Conservation (phyloP, 2,329 filamentous ascomycete genomes). For the Ascochyta fabae region DNA sequence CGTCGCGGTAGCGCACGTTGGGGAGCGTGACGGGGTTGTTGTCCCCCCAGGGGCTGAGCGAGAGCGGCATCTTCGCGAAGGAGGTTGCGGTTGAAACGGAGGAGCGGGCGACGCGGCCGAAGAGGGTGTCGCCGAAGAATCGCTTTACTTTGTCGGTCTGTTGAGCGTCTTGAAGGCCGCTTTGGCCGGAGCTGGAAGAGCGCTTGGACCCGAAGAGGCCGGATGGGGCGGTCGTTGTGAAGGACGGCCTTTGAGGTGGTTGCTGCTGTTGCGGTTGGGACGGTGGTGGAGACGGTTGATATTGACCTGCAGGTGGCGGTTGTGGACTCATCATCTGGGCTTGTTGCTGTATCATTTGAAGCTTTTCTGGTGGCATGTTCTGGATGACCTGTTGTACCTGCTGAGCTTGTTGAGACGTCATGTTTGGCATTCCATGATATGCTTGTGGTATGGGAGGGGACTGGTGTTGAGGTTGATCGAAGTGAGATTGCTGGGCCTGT, state of each 20-base stretch:
- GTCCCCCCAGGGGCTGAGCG: constrained; percentile 48
- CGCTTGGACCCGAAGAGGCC: constrained; percentile 36
- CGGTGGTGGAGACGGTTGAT: constrained; percentile 1
- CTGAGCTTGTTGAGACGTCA: constrained; percentile 38
- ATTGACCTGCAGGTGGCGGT: constrained; percentile 19
- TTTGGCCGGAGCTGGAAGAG: constrained; percentile 24
- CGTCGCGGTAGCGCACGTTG: constrained; percentile 49
- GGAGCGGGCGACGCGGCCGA: constrained; percentile 45
- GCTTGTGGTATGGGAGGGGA: constrained; percentile 22
- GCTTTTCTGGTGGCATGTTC: constrained; percentile 41
- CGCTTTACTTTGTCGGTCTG: constrained; percentile 40
- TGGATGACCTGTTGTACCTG: constrained; percentile 41
- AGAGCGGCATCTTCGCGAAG: constrained; percentile 42
- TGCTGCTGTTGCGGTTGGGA: constrained; percentile 25
- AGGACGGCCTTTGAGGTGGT: constrained; percentile 27
- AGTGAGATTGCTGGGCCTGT: constrained; percentile 18
- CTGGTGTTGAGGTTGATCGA: constrained; percentile 21
- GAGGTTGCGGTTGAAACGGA: constrained; percentile 44
- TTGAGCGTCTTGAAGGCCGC: constrained; percentile 37
- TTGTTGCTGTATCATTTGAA: constrained; percentile 40
- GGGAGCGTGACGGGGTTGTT: constrained; percentile 50
- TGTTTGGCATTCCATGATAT: constrained; percentile 30
- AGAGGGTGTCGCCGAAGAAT: constrained; percentile 48
- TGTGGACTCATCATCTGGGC: constrained; percentile 23
- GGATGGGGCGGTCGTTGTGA: constrained; percentile 32